phyloP scores from a whole-genome alignment of 495 filamentous ascomycete genomes.

The Neurospora sp. region DNA sequence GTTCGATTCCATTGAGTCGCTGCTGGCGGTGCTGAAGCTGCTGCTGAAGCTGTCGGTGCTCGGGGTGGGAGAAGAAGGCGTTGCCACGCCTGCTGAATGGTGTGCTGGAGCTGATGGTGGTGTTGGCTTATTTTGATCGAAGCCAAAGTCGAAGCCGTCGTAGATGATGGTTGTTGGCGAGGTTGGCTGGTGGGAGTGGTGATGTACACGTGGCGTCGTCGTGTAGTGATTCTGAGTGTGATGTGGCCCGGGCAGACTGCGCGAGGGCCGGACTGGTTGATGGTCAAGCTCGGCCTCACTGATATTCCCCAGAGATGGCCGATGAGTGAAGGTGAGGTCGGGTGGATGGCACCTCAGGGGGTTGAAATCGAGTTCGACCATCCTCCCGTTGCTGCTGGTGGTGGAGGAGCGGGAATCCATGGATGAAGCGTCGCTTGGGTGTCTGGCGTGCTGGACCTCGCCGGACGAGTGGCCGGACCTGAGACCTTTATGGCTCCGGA shows the following conservation, averaged over 20 bases:
- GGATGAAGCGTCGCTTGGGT: conserved; percentile 19
- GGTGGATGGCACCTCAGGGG: conserved; percentile 24
- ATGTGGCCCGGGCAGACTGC: conserved; percentile 1
- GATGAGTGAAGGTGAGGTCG: conserved; percentile 1
- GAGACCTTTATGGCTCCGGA: conserved; percentile 22
- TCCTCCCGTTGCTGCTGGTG: conserved; percentile 16
- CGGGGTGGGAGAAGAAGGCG: conserved; percentile 4
- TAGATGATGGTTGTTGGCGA: conserved; percentile 19
- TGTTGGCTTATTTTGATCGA: conserved; percentile 4
- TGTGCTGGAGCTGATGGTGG: background rate
- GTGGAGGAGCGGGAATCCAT: conserved; percentile 15
- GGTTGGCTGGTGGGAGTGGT: background rate
- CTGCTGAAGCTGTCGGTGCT: conserved; percentile 5
- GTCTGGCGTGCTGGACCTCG: conserved; percentile 11
- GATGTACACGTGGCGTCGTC: conserved; percentile 1
- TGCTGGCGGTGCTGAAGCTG: conserved; percentile 1
- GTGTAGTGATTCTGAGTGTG: background rate
- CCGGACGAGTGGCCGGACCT: background rate
- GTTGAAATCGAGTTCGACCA: conserved; percentile 26
- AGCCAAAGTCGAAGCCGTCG: conserved; percentile 29
- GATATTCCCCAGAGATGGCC: background rate
- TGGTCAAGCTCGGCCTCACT: conserved; percentile 6
- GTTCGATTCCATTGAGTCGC: background rate
- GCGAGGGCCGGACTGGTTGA: conserved; percentile 13
- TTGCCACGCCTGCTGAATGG: background rate